Conservation (phyloP, 164 flowering plant species). For the Umbellularia californica region DNA sequence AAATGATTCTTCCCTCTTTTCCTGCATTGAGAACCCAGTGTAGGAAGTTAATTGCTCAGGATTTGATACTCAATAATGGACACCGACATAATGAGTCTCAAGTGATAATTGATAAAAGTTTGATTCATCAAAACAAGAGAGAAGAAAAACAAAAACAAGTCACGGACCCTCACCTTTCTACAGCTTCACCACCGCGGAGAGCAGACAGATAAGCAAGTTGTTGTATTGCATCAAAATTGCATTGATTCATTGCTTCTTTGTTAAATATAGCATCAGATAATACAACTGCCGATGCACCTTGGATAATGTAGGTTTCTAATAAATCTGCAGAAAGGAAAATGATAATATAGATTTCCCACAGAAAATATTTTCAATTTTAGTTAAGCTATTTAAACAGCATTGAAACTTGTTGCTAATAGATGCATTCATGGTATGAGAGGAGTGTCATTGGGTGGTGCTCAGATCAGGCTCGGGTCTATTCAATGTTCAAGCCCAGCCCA, state of each 20-base stretch:
- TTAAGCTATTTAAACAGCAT: background rate
- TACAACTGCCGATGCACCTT: constrained; percentile 72
- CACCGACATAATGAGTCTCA: background rate
- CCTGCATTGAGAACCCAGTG: background rate
- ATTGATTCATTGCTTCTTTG: constrained; percentile 45
- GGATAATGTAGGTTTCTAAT: constrained; percentile 38
- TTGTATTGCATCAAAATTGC: constrained; percentile 37
- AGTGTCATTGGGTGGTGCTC: background rate
- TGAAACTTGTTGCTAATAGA: background rate
- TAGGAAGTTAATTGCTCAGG: too few species aligned
- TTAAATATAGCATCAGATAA: constrained; percentile 77
- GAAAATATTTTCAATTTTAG: too few species aligned
- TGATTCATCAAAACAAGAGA: background rate
- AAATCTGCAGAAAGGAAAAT: constrained; percentile 31
- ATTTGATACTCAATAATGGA: background rate
- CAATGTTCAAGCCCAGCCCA: too few species aligned
- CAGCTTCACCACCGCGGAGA: constrained; percentile 34
- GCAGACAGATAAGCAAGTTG: constrained; percentile 47
- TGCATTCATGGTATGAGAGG: background rate
- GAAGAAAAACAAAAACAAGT: background rate
- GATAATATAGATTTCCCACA: background rate
- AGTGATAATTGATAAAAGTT: background rate
- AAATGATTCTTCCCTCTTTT: constrained; percentile 1
- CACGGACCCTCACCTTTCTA: constrained; percentile 25
- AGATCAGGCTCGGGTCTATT: too few species aligned